Base-by-base conservation (phyloP, 768 basidiomycete genomes). In the Hericium rajendrae region DNA sequence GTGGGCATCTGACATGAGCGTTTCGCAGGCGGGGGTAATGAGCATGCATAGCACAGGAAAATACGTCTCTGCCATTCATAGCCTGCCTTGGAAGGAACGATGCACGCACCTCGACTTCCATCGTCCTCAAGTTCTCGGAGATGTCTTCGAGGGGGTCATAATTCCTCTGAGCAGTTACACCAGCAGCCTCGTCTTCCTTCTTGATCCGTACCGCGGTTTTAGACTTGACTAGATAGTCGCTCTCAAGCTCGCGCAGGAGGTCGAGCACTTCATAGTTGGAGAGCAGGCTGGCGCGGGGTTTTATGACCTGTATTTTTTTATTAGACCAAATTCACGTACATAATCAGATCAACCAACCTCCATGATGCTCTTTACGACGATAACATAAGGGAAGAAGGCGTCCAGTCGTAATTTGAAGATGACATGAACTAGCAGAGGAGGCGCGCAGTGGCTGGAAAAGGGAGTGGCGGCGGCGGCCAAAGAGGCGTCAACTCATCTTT, bases 261-360 rank as follows among this genome's bases (percentile, higher is more conserved):
- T 78, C 66, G 49, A 94, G 74, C 59, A 97, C 93, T 70, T 97
- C 94, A 64, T 77, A 82, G 71, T 97, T 95, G 37, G 91, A 88
- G 15, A 97, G 79, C 54, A 95, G 81, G n/a, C 90, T 83, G 15
- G 88, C 75, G 53, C 88, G 81, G 11, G 83, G 66, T 59, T 86
- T 83, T 57, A 91, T 65, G 24, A 90, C 81, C 87, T 91, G 26
- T 10, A 26, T 26, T 22, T 2, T 38, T 22, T 18, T 15, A 22
- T 22, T 22, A 28, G 49, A 50, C 49, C n/a, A 28, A 10, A 24
- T 6, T 22, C 24, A 50, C 49, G n/a, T 50, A 10, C 16, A 28
- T 20, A 16, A 3, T 50, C 28, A 1, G 4, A 1, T 15, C 6
- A n/a, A n/a, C 53, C 16, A 38, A 61, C 54, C 58, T 61, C 38